Base-by-base conservation (phyloP, 2,329 filamentous ascomycete species). In the Fusarium virguliforme region DNA sequence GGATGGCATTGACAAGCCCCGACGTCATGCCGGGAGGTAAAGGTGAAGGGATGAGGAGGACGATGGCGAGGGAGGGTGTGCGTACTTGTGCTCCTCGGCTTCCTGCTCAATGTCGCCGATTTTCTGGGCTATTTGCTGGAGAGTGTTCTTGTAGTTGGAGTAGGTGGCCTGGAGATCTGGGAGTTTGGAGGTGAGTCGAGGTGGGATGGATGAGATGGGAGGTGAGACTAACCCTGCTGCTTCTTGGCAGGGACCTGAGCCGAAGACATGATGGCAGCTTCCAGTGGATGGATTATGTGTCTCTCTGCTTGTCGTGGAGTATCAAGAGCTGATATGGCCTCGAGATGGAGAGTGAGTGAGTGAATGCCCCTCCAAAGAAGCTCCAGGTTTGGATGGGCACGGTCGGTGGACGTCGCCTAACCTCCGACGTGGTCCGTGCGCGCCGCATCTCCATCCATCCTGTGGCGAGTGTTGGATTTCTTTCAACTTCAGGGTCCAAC, bases 91-190 rank as follows among this genome's bases (percentile, higher is more conserved):
- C 81, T 99, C 96, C 82, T 99, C 96, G 22, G 93, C 91, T 81
- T 98, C 96, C 81, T 97, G 94, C 84, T 99, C 96, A 62, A 99
- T 95, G 79, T 98, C 95, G 41, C 96, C 96, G 75, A 99, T 98
- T 82, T 97, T 98, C 78, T 94, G 92, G 32, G 96, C 96, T 77
- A 99, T 90, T 79, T 96, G 93, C 83, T 98, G 95, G 64, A 99
- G 88, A 4, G 87, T 90, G 75, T 88, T 91, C 80, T 92, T 92
- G 83, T 90, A 95, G 82, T 90, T 94, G 73, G 89, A 89, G 81
- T 96, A 96, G 75, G 93, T 92, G 55, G 87, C 84, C 83, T 96
- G 93, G 73, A 96, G 89, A 79, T 96, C 93, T 96, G 75, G 53
- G 28, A 48, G 43, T 72, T 30, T 48, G 15, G 65, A 73, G 18